These are phyloP conservation scores for Rhododendron vialii DNA, from an alignment of 148 eudicot genomes.

Conservation along the genomic window DNA sequence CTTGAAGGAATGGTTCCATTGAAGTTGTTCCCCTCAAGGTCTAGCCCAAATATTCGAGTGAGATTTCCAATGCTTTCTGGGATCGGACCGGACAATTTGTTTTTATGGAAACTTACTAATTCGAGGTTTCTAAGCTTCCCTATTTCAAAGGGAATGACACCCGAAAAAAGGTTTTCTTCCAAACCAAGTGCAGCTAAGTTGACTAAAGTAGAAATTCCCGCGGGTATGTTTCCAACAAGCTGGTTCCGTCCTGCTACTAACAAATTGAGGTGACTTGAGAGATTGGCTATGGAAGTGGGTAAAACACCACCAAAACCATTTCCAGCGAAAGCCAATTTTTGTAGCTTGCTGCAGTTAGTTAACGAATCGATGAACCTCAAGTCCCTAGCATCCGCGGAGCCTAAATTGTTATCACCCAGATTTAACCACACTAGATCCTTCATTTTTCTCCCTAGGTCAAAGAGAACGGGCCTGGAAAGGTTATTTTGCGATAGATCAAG, in stretches of 20 bases:
- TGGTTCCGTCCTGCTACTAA: background rate
- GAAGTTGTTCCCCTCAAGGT: background rate
- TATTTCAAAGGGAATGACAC: constrained; percentile 19
- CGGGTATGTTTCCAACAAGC: constrained; percentile 8
- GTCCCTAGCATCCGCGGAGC: background rate
- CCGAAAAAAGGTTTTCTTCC: background rate
- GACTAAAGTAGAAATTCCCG: constrained; percentile 7
- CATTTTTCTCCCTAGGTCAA: too few relatives aligned
- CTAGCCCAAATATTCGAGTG: background rate
- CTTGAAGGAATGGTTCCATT: constrained; percentile 20
- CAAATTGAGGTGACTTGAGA: background rate
- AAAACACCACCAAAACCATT: constrained; percentile 12
- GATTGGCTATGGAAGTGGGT: constrained; percentile 12
- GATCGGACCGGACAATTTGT: constrained; percentile 10
- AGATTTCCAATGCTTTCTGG: constrained; percentile 11
- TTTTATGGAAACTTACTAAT: background rate
- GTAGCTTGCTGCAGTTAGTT: background rate
- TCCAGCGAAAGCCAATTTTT: background rate
- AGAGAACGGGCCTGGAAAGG: background rate
- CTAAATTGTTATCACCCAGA: background rate
- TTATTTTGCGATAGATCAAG: background rate
- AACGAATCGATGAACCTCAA: background rate
- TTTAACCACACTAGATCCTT: background rate
- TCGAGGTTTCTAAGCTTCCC: constrained; percentile 11
- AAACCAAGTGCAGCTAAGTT: background rate